Conservation (phyloP, 1,284 basidiomycete genomes). For the Cystobasidium sp. region DNA sequence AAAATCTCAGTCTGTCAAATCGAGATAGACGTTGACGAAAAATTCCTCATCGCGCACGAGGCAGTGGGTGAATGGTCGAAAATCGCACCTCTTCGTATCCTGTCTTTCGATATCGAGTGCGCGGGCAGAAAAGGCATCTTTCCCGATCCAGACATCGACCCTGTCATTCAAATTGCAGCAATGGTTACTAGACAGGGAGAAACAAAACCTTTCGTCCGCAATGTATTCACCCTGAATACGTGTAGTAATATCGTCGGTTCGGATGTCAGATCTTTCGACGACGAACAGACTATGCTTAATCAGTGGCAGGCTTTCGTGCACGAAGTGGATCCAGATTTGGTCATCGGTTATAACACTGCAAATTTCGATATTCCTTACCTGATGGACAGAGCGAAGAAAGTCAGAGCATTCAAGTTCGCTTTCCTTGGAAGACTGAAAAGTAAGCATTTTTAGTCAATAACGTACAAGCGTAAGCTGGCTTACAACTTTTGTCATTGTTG, state of each 20-base stretch:
- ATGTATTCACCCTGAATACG: slow-evolving; percentile 91
- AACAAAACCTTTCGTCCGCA: slow-evolving; percentile 85
- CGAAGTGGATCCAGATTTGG: slow-evolving; percentile 84
- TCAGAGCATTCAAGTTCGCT: slow-evolving; percentile 74
- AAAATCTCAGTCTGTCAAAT: slow-evolving; percentile 83
- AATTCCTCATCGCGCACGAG: slow-evolving; percentile 75
- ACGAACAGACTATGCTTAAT: slow-evolving; percentile 73
- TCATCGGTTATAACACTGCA: slow-evolving; percentile 91
- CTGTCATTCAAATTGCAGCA: slow-evolving; percentile 95
- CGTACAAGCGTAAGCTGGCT: neutral
- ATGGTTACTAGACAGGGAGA: slow-evolving; percentile 97
- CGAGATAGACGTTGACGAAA: slow-evolving; percentile 75
- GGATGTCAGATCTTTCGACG: slow-evolving; percentile 81
- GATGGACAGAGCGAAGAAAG: slow-evolving; percentile 80
- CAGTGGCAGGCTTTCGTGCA: slow-evolving; percentile 84
- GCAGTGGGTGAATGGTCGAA: slow-evolving; percentile 88
- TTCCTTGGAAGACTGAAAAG: slow-evolving; percentile 77
- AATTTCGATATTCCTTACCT: slow-evolving; percentile 94
- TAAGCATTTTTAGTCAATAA: slow-evolving; percentile 56
- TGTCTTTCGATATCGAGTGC: slow-evolving; percentile 97
- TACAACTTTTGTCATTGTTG: neutral
- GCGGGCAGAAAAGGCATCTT: slow-evolving; percentile 94
- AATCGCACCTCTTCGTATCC: slow-evolving; percentile 84
- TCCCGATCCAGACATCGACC: slow-evolving; percentile 82
- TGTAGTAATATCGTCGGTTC: slow-evolving; percentile 93